These are phyloP conservation scores for Epichloe aotearoae DNA, from an alignment of 2,329 filamentous ascomycete species.

Conservation along the genomic window DNA sequence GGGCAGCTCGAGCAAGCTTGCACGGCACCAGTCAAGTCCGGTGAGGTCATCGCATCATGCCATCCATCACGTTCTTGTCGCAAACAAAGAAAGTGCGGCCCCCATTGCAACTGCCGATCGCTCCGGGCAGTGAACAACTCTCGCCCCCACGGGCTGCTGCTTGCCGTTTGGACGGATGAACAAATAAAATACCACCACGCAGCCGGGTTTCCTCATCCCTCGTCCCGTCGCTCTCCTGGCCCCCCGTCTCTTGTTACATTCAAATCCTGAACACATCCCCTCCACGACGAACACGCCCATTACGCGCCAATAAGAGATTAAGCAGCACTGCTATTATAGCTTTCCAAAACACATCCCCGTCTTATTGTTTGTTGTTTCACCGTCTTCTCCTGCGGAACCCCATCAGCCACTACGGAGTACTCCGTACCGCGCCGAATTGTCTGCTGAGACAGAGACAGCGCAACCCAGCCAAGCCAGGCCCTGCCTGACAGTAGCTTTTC, in stretches of 20 bases:
- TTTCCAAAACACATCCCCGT: neutral
- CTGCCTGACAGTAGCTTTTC: neutral
- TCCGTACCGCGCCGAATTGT: neutral
- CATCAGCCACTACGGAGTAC: neutral
- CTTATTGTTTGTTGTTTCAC: neutral
- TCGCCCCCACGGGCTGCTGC: no score
- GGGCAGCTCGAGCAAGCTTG: neutral
- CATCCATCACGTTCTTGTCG: neutral
- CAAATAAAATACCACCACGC: neutral
- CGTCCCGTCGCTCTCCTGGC: no score
- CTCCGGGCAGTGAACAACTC: neutral
- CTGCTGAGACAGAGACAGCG: neutral
- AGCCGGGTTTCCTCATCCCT: no score
- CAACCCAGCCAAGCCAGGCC: neutral
- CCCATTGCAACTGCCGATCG: slow-evolving; percentile 6
- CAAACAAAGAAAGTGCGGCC: neutral
- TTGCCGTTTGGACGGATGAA: neutral
- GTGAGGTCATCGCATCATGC: slow-evolving; percentile 7
- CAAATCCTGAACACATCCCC: no score
- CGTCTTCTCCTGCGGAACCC: neutral
- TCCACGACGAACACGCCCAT: no score
- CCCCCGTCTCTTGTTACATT: no score
- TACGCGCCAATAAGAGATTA: neutral
- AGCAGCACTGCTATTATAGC: neutral
- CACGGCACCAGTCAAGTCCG: slow-evolving; percentile 3